phyloP scores from a whole-genome alignment of 768 basidiomycete genomes.

The Phanerochaete carnosa region DNA sequence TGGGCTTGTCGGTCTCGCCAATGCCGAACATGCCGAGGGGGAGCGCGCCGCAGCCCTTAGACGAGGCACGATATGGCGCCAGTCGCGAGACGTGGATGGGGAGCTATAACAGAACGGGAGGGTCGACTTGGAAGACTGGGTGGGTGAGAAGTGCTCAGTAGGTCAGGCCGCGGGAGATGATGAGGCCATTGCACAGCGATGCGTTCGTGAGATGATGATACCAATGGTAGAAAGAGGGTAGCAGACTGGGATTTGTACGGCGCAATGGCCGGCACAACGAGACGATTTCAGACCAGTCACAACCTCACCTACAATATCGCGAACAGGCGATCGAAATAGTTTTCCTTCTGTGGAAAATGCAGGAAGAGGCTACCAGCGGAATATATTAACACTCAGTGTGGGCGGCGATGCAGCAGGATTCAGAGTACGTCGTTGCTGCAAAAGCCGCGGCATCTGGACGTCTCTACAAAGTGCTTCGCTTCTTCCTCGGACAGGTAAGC shows the following conservation, averaged over 20 bases:
- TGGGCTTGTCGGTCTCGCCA: conserved; percentile 43
- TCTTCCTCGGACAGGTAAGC: conserved; percentile 33
- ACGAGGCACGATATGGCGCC: conserved; percentile 37
- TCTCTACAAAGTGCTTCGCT: conserved; percentile 24
- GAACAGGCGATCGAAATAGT: no score
- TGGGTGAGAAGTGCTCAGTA: conserved; percentile 33
- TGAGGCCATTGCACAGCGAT: conserved; percentile 30
- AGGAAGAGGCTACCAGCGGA: no score
- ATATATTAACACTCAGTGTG: no score
- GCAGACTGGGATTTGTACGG: no score
- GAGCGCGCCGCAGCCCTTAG: conserved; percentile 43
- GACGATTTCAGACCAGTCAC: no score
- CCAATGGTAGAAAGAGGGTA: no score
- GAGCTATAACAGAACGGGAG: conserved; percentile 45
- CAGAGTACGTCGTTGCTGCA: conserved; percentile 32
- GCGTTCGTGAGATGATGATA: no score
- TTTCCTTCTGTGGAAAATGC: no score
- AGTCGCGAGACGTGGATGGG: conserved; percentile 38
- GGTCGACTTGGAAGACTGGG: conserved; percentile 30
- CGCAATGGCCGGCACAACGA: no score
- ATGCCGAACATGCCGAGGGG: conserved; percentile 46
- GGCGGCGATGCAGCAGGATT: no score
- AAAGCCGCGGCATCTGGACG: conserved; percentile 30
- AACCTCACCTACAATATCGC: no score
- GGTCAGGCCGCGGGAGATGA: conserved; percentile 29